Percentiles rank a stretch among this genome's conserved stretches.
Conservation (phyloP, 2,329 filamentous ascomycete species). For the Endothia cerciana region DNA sequence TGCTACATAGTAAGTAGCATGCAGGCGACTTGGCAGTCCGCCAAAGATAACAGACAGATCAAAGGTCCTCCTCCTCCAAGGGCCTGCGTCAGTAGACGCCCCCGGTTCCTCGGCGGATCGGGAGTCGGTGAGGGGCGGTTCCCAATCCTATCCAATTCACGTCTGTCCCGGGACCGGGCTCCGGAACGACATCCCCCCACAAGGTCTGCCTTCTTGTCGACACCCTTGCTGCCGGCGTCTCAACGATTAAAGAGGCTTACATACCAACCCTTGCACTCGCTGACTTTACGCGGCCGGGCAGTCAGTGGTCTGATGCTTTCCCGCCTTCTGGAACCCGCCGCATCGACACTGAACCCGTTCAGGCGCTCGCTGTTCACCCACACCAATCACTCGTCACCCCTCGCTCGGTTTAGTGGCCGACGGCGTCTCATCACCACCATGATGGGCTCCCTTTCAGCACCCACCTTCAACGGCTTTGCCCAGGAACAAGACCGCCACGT, state of each 20-base stretch:
- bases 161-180: no score
- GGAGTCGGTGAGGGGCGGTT: neutral
- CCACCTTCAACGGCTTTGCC: constrained; percentile 1
- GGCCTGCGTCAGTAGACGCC: no score
- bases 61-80: no score
- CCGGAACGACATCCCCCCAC: no score
- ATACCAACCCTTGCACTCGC: neutral
- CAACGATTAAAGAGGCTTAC: neutral
- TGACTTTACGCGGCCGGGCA: neutral
- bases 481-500: constrained; percentile 57
- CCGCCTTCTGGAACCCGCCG: neutral
- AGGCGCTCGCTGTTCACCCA: neutral
- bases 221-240: neutral
- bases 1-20: neutral
- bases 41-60: neutral
- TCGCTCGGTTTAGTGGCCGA: neutral
- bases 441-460: constrained; percentile 21
- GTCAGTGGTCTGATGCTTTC: neutral
- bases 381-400: neutral
- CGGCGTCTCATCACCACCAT: constrained; percentile 2
- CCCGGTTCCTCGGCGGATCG: neutral
- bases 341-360: neutral
- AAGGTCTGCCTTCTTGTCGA: neutral
- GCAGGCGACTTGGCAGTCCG: no score
- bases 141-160: no score